A percentile compares a stretch with the other conserved stretches of the same genome.
Conservation (phyloP, 1,284 basidiomycete genomes). For the Leccinum pachyderme region DNA sequence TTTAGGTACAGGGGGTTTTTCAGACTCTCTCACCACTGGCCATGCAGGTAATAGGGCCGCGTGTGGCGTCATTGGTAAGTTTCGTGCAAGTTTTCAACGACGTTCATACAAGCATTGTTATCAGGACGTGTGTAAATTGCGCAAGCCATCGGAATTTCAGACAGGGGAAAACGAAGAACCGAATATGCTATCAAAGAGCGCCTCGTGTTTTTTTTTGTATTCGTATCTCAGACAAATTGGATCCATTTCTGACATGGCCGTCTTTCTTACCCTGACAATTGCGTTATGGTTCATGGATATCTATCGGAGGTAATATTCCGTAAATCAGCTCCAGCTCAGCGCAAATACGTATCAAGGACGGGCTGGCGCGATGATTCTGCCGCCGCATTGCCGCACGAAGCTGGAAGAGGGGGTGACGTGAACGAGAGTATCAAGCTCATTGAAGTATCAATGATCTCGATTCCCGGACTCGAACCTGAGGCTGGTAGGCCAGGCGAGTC, state of each 20-base stretch:
- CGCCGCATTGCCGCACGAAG: background rate
- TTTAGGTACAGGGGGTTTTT: constrained; percentile 64
- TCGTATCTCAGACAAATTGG: background rate
- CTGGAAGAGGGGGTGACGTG: background rate
- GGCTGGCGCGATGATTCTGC: background rate
- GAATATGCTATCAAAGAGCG: constrained; percentile 2
- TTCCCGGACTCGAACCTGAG: background rate
- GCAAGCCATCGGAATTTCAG: constrained; percentile 4
- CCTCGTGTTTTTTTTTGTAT: constrained; percentile 7
- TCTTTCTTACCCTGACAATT: background rate
- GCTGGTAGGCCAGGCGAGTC: background rate
- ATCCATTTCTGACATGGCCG: background rate
- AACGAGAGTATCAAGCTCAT: background rate
- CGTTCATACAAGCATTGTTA: background rate
- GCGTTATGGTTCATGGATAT: background rate
- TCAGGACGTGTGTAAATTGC: constrained; percentile 16
- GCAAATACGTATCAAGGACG: background rate
- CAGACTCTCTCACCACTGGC: constrained; percentile 70
- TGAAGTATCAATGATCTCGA: background rate
- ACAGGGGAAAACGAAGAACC: background rate
- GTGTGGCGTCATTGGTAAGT: constrained; percentile 72
- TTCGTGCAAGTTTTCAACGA: constrained; percentile 2
- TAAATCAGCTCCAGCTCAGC: background rate
- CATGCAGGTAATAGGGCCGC: constrained; percentile 71
- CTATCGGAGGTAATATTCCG: background rate